Base-by-base conservation (phyloP, 2,329 filamentous ascomycete species). In the Colletotrichum spaethianum region DNA sequence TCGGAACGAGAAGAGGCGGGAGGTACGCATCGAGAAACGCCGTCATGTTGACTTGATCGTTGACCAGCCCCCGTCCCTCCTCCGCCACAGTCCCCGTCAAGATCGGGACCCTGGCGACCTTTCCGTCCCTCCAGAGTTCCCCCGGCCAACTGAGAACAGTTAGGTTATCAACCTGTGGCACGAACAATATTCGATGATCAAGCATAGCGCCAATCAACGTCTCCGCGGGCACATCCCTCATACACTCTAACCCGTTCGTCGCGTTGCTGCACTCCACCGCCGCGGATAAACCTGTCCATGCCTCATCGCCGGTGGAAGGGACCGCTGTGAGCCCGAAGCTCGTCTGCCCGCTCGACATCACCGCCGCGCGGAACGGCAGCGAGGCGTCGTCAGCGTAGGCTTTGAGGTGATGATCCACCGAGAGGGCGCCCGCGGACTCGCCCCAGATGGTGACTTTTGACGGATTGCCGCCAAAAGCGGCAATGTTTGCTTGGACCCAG, bases 371-470 rank as follows among this genome's bases (percentile, higher is more conserved):
- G 42, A 80, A 80, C 0, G 75, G 75, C 5, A 70, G 73, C 3
- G 74, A 67, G 0, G 63, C 8, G 18, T 48, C 56, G 18, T 67
- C 52, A 9, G 72, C 74, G 59, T 76, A 76, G 33, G 69, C 65
- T 62, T 77, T 77, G 44, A 78, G 55, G 33, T 79, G 76, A 0
- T 75, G 46, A 44, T 80, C 79, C 4, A 78, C 53, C 3, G 72
- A 63, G 72, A 14, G 60, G 38, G 79, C 76, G 0, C 80, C 80
- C 0, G 80, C 80, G 2, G 80, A 81, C 70, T 82, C 77, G 2
- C 80, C 80, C 6, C 76, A 73, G n/a, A 81, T 77, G 26, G 80
- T 82, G n/a, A 82, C 73, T 26, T 78, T 77, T 2, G 55, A 46
- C 1, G 78, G 73, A 20, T 79, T 74, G 12, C 79, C 78, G 2